A percentile compares a stretch with the other conserved stretches of the same genome.
These are phyloP conservation scores for Acanthamoeba culbertsoni DNA, from an alignment of 208 protist genomes.

Conservation along the genomic window DNA sequence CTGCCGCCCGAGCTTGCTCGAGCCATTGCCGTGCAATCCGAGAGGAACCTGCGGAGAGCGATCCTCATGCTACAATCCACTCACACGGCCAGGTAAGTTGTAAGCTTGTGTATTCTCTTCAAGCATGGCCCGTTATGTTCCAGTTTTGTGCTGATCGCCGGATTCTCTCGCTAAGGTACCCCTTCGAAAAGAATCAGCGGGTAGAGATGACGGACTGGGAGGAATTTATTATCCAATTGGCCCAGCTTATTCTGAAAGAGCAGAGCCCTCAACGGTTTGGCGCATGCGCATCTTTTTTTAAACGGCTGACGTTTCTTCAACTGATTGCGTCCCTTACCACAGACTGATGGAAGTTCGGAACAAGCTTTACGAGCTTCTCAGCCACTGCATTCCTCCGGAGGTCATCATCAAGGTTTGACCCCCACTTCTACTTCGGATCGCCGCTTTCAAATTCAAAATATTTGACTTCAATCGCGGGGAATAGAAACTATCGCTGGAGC, in stretches of 20 bases:
- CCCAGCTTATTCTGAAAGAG: constrained; percentile 90
- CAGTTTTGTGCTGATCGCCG: not conserved
- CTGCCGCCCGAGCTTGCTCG: constrained; percentile 81
- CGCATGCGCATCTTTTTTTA: not conserved
- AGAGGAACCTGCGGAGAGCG: constrained; percentile 95
- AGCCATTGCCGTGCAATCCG: constrained; percentile 83
- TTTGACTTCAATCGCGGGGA: not conserved
- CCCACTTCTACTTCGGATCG: not conserved
- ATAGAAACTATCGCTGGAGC: constrained; percentile 83
- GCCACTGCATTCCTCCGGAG: constrained; percentile 97
- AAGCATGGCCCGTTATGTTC: not conserved
- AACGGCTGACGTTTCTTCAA: not conserved
- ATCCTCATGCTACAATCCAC: constrained; percentile 97
- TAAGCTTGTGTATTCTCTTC: not conserved
- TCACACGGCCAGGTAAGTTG: constrained; percentile 78
- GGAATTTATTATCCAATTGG: constrained; percentile 91
- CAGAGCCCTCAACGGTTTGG: constrained; percentile 89
- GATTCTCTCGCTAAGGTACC: constrained; percentile 48
- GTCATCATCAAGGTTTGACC: constrained; percentile 88
- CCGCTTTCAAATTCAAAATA: not conserved
- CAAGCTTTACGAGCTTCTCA: constrained; percentile 98
- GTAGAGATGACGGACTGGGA: constrained; percentile 91
- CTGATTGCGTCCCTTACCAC: not conserved
- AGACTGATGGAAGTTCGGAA: constrained; percentile 91
- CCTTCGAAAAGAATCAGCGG: constrained; percentile 56